Evolutionary conservation across 139 green algal species (phyloP).

Genomic region (Haematococcus lacustris): DNA sequence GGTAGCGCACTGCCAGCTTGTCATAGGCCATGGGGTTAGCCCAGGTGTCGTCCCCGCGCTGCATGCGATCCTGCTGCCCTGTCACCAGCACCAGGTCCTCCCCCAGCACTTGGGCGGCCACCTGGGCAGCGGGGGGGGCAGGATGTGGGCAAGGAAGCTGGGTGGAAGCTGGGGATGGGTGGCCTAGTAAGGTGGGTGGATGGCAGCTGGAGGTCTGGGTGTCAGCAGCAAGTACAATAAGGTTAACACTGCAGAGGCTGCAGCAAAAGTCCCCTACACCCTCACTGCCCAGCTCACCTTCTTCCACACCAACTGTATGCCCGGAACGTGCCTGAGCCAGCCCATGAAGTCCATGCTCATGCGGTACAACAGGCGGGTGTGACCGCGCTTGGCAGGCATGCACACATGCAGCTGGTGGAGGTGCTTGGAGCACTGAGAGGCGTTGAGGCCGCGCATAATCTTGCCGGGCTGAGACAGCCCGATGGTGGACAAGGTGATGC

Average conservation of each 20-base stretch:
- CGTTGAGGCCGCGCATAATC: slow-evolving; percentile 63
- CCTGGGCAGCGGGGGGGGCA: background rate
- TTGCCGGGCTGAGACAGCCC: slow-evolving; percentile 86
- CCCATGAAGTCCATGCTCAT: slow-evolving; percentile 94
- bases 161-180: background rate
- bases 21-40: slow-evolving; percentile 89
- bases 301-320: slow-evolving; percentile 84
- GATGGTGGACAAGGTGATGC: slow-evolving; percentile 82
- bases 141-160: background rate
- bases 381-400: slow-evolving; percentile 71
- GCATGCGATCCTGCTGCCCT: slow-evolving; percentile 93
- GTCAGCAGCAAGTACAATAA: too few relatives aligned
- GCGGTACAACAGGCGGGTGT: slow-evolving; percentile 93
- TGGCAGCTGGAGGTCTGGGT: too few relatives aligned
- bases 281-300: slow-evolving; percentile 49
- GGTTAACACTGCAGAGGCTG: too few relatives aligned
- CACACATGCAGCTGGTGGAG: slow-evolving; percentile 97
- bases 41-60: slow-evolving; percentile 84
- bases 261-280: too few relatives aligned
- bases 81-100: slow-evolving; percentile 93
- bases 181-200: background rate
- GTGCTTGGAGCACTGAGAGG: slow-evolving; percentile 77
- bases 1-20: slow-evolving; percentile 93
- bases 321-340: slow-evolving; percentile 79
- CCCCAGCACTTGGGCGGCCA: slow-evolving; percentile 77